Base-by-base conservation (phyloP, 83 land plant genomes). In the Picea abies region DNA sequence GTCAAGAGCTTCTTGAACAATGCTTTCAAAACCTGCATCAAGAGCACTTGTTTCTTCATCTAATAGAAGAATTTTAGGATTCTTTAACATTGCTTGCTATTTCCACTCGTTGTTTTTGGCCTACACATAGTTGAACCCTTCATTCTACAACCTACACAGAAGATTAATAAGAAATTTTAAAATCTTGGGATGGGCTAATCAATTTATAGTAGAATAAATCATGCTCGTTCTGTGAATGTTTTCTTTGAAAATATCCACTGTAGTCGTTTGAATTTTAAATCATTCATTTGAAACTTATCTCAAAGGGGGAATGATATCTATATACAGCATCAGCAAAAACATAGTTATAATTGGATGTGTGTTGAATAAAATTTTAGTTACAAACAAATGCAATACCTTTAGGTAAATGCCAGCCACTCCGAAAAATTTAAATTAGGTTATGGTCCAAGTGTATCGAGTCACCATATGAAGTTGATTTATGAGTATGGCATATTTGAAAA, bases 1-100 rank as follows among this genome's bases (percentile, higher is more conserved):
- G 80, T 95, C 97, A 25, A 97, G 84, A 11, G 99, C 98, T 86
- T 96, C 98, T 79, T 97, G 98, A 39, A 97, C 99, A 65, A 92
- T 86, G 83, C 89, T 87, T 87, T 97, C 99, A 1, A 97, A 97
- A 44, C 90, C 89, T 65, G 99, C 95, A 90, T 97, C 99, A 20
- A 97, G 92, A 41, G 97, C 99, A 85, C 99, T 97, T 7, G 99
- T 97, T 22, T 97, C 99, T 89, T 97, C 99, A 85, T 97, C 99
- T 44, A 97, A 94, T 64, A 97, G 92, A 20, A 97, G 91, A 81
- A 97, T 94, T 49, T 94, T 92, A 29, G 98, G 99, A 79, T 96
- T 86, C 76, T 94, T 97, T 41, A 97, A 81, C 98, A 97, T 96
- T 14, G 98, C 99, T 91, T 19, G 99, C 99, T 60, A 97, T 97